phyloP scores from a whole-genome alignment of 805 yeast species.

The Maudiozyma turicensis region DNA sequence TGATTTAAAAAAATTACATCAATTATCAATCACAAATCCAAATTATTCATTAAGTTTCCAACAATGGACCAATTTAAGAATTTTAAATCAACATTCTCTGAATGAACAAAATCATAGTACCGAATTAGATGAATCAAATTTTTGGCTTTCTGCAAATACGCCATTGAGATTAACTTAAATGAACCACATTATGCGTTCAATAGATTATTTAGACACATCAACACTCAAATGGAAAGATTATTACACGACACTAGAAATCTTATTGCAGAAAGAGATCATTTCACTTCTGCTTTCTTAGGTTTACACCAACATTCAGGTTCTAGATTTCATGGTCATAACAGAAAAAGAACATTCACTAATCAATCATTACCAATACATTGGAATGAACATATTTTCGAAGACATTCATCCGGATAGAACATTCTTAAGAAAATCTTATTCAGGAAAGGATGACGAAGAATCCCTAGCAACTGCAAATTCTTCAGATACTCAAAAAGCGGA shows the following conservation, averaged over 20 bases:
- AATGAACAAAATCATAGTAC: background rate
- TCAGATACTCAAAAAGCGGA: background rate
- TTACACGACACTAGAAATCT: conserved; percentile 1
- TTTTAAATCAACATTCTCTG: conserved; percentile 4
- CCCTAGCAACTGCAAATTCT: background rate
- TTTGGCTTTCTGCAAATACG: conserved; percentile 57
- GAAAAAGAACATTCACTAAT: background rate
- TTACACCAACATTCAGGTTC: background rate
- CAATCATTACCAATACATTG: background rate
- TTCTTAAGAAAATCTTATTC: background rate
- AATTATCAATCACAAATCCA: conserved; percentile 11
- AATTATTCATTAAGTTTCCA: conserved; percentile 13
- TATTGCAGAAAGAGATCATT: background rate
- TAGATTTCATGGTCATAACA: background rate
- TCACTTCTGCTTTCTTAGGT: background rate
- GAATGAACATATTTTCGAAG: background rate
- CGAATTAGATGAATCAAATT: conserved; percentile 20
- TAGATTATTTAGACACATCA: conserved; percentile 26
- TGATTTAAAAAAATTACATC: conserved; percentile 15
- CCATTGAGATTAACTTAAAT: conserved; percentile 63
- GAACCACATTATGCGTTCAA: conserved; percentile 55
- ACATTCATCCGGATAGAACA: background rate
- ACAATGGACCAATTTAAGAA: conserved; percentile 18
- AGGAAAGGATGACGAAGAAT: background rate
- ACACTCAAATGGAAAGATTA: conserved; percentile 6